phyloP scores from a whole-genome alignment of 352 stramenopile genomes.

The Albugo laibachii region DNA sequence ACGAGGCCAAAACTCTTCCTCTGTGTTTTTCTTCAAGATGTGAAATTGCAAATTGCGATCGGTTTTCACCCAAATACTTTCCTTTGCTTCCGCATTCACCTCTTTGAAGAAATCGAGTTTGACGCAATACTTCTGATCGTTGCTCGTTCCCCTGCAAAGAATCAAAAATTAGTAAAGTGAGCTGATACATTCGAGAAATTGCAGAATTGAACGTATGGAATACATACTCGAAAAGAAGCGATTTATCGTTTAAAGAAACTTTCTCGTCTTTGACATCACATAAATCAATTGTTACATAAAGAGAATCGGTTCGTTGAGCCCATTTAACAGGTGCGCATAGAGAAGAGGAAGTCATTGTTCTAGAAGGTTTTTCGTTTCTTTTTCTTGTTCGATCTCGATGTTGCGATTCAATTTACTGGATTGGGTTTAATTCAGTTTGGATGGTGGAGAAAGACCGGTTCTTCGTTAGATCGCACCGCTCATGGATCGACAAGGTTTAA shows the following conservation, averaged over 20 bases:
- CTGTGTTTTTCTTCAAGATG: conserved; percentile 89
- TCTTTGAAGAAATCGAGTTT: conserved; percentile 91
- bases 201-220: background rate
- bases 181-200: no score
- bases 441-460: no score
- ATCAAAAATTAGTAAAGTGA: no score
- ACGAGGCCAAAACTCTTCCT: conserved; percentile 89
- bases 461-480: no score
- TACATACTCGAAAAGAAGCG: conserved; percentile 67
- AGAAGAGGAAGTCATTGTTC: conserved; percentile 13
- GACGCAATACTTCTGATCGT: conserved; percentile 86
- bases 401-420: no score
- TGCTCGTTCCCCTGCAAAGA: conserved; percentile 55
- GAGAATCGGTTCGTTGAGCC: conserved; percentile 89
- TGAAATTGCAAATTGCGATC: conserved; percentile 91
- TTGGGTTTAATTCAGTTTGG: no score
- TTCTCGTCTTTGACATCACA: conserved; percentile 87
- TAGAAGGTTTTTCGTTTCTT: background rate
- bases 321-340: conserved; percentile 87
- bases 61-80: conserved; percentile 91
- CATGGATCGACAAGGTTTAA: no score
- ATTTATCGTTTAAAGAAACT: conserved; percentile 77
- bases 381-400: background rate
- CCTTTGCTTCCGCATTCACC: conserved; percentile 72
- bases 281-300: conserved; percentile 94